Evolutionary conservation across 2,329 filamentous ascomycete genomes (phyloP).

Genomic region (Aureobasidium sp.): DNA sequence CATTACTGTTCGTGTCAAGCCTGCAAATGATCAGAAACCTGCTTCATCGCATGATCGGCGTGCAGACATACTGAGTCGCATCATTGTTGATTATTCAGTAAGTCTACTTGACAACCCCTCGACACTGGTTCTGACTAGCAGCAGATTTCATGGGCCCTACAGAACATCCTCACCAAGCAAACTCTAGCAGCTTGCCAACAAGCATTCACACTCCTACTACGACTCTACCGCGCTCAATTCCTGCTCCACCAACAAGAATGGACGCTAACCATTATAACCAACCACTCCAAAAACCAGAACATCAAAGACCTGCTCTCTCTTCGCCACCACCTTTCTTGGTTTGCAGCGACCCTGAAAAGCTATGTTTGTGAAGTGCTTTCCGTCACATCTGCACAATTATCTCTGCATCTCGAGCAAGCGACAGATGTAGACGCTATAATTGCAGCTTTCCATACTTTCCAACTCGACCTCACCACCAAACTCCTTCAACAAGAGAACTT

Average conservation of each 20-base stretch:
- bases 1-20: conserved; percentile 43
- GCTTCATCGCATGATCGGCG: background rate
- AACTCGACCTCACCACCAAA: conserved; percentile 56
- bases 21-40: background rate
- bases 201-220: conserved; percentile 68
- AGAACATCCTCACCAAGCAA: conserved; percentile 63
- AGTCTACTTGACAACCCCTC: conserved; percentile 26
- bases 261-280: background rate
- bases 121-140: conserved; percentile 15
- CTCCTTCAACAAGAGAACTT: conserved; percentile 63
- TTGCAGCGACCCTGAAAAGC: conserved; percentile 63
- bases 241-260: conserved; percentile 40
- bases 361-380: conserved; percentile 59
- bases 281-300: background rate
- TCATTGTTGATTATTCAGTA: conserved; percentile 62
- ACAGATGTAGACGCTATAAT: conserved; percentile 78
- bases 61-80: conserved; percentile 41
- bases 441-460: conserved; percentile 55
- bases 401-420: conserved; percentile 29
- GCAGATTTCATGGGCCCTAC: conserved; percentile 48
- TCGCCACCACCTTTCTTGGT: conserved; percentile 67
- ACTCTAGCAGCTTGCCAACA: conserved; percentile 60
- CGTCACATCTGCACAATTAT: too few relatives aligned
- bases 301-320: conserved; percentile 29
- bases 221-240: conserved; percentile 63